A percentile compares a stretch with the other conserved stretches of the same genome.
These are phyloP conservation scores for Pseudopediastrum boryanum DNA, from an alignment of 139 green algal genomes.

Conservation along the genomic window DNA sequence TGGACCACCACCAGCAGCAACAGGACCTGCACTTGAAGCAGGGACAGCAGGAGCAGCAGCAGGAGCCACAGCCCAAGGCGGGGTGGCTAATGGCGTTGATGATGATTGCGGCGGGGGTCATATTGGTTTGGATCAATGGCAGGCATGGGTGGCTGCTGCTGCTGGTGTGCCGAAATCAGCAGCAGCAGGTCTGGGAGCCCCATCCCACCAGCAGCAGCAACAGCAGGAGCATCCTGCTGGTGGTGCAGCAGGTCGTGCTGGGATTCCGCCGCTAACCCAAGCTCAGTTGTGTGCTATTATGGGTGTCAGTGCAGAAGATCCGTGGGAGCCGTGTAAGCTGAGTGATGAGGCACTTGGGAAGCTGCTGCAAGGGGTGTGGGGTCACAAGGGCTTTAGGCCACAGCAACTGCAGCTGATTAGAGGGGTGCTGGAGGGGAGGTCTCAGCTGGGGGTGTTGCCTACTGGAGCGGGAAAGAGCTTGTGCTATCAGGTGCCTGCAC, in stretches of 20 bases:
- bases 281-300: slow-evolving; percentile 2
- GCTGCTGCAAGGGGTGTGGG: slow-evolving; percentile 57
- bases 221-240: slow-evolving; percentile 13
- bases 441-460: slow-evolving; percentile 85
- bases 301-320: background rate
- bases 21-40: background rate
- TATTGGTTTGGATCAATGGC: too few relatives aligned
- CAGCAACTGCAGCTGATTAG: slow-evolving; percentile 80
- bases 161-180: too few relatives aligned
- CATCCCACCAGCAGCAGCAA: slow-evolving; percentile 18
- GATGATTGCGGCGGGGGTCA: too few relatives aligned
- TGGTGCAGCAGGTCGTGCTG: background rate
- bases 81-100: too few relatives aligned
- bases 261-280: slow-evolving; percentile 9
- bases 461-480: slow-evolving; percentile 93
- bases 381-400: slow-evolving; percentile 72
- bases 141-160: too few relatives aligned
- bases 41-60: background rate
- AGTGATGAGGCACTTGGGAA: slow-evolving; percentile 41
- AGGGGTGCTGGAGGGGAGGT: slow-evolving; percentile 67
- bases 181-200: too few relatives aligned
- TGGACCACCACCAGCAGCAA: slow-evolving; percentile 5
- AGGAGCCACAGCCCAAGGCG: background rate
- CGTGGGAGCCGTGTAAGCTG: slow-evolving; percentile 18
- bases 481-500: slow-evolving; percentile 90